Conservation (phyloP, 805 yeast species). For the Cyberlindnera subsufficiens region DNA sequence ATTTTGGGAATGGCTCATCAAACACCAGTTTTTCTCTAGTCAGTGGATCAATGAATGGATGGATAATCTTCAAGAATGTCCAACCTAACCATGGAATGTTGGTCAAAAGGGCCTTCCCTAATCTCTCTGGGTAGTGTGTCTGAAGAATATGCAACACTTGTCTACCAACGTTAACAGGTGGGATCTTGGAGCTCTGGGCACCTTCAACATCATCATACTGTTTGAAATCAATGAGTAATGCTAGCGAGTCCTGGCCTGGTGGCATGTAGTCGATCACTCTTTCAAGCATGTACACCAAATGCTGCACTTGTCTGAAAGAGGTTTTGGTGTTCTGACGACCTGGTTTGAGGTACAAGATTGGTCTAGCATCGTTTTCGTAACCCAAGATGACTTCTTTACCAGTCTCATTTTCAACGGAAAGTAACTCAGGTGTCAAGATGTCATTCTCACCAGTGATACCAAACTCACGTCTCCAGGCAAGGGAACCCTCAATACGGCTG, state of each 20-base stretch:
- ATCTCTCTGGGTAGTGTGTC: constrained; percentile 95
- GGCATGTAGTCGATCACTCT: constrained; percentile 94
- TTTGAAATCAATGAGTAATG: constrained; percentile 88
- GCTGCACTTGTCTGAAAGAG: constrained; percentile 90
- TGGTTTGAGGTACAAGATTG: constrained; percentile 87
- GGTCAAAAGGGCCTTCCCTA: constrained; percentile 87
- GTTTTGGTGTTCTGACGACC: constrained; percentile 95
- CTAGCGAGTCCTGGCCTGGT: constrained; percentile 89
- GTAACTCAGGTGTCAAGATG: constrained; percentile 47
- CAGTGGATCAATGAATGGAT: constrained; percentile 94
- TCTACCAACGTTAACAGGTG: constrained; percentile 84
- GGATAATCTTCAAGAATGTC: constrained; percentile 85
- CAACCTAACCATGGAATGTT: constrained; percentile 94
- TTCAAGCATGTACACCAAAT: constrained; percentile 87
- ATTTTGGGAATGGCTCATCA: constrained; percentile 81
- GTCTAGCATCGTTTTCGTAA: constrained; percentile 82
- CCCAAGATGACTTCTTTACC: constrained; percentile 94
- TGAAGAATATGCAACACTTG: constrained; percentile 91
- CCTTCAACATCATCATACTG: constrained; percentile 53
- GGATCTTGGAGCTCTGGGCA: constrained; percentile 47
- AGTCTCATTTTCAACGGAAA: constrained; percentile 69
- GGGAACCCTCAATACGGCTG: constrained; percentile 65
- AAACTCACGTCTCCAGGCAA: constrained; percentile 92
- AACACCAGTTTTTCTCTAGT: constrained; percentile 91
- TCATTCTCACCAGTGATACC: constrained; percentile 61